Percentiles rank a stretch among this genome's conserved stretches.
Conservation (phyloP, 164 flowering plant genomes). For the Amborella trichopoda region DNA sequence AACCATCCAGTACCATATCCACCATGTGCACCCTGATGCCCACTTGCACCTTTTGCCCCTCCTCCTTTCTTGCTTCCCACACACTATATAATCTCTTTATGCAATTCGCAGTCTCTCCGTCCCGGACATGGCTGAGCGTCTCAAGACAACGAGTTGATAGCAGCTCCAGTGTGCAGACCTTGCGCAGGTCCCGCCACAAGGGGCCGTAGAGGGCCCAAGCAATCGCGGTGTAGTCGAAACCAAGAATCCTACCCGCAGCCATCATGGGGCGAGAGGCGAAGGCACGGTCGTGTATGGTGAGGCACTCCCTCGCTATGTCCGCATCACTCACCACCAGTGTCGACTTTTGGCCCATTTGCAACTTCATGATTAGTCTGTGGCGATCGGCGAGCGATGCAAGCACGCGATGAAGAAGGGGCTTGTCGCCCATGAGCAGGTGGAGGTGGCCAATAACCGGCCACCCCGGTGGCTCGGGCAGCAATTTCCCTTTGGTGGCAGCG, state of each 20-base stretch:
- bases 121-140: background rate
- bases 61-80: no score
- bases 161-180: constrained; percentile 6
- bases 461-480: constrained; percentile 6
- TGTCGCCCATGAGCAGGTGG: constrained; percentile 10
- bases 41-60: no score
- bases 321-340: constrained; percentile 13
- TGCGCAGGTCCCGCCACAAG: constrained; percentile 14
- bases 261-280: constrained; percentile 25
- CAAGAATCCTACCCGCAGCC: constrained; percentile 9
- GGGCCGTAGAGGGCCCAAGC: constrained; percentile 9
- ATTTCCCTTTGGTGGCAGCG: no score
- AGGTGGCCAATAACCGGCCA: constrained; percentile 14
- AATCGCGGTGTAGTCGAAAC: constrained; percentile 7
- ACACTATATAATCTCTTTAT: no score
- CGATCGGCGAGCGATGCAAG: constrained; percentile 6
- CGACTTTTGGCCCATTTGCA: constrained; percentile 6
- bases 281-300: constrained; percentile 17
- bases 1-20: no score
- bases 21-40: no score
- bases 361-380: constrained; percentile 7
- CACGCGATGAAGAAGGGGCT: constrained; percentile 7
- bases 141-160: constrained; percentile 4
- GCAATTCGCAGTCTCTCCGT: no score
- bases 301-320: constrained; percentile 15